Conservation (phyloP, 441 rosid genomes). For the Oxalis stricta region DNA sequence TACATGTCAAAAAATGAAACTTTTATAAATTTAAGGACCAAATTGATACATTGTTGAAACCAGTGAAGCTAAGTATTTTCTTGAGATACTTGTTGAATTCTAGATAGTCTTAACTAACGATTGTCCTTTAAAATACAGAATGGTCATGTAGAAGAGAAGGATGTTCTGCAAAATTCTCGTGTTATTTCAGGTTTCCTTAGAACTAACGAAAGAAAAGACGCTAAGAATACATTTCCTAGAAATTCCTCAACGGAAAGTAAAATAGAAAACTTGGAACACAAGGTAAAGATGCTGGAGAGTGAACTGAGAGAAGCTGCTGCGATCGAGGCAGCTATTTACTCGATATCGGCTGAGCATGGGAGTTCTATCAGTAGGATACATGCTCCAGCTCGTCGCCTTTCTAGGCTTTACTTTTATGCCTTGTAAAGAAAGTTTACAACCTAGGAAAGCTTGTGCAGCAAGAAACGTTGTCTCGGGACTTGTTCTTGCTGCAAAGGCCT, state of each 20-base stretch:
- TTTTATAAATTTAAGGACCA: conserved; percentile 25
- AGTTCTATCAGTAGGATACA: conserved; percentile 84
- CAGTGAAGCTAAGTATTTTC: too few species aligned
- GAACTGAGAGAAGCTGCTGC: conserved; percentile 95
- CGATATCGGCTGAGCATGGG: conserved; percentile 85
- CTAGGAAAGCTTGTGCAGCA: conserved; percentile 68
- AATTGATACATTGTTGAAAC: too few species aligned
- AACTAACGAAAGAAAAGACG: conserved; percentile 30
- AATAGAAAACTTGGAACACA: conserved; percentile 57
- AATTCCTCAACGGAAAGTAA: conserved; percentile 36
- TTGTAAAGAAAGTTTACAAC: conserved; percentile 33
- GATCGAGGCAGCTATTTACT: conserved; percentile 74
- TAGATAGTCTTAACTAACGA: conserved; percentile 37
- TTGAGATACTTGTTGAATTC: conserved; percentile 67
- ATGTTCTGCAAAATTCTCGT: conserved; percentile 16
- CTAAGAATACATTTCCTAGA: conserved; percentile 33
- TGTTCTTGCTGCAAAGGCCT: conserved; percentile 77
- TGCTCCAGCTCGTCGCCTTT: conserved; percentile 94
- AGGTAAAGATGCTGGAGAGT: conserved; percentile 67
- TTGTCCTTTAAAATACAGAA: conserved; percentile 21
- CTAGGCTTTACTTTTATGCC: conserved; percentile 78
- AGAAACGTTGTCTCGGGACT: conserved; percentile 75
- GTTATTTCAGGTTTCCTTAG: conserved; percentile 20
- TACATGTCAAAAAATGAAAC: conserved; percentile 43
- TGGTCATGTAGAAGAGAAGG: conserved; percentile 26